Percentiles rank a stretch among this genome's conserved stretches.
Conservation (phyloP, 2,329 filamentous ascomycete genomes). For the Curvularia hawaiiensis region DNA sequence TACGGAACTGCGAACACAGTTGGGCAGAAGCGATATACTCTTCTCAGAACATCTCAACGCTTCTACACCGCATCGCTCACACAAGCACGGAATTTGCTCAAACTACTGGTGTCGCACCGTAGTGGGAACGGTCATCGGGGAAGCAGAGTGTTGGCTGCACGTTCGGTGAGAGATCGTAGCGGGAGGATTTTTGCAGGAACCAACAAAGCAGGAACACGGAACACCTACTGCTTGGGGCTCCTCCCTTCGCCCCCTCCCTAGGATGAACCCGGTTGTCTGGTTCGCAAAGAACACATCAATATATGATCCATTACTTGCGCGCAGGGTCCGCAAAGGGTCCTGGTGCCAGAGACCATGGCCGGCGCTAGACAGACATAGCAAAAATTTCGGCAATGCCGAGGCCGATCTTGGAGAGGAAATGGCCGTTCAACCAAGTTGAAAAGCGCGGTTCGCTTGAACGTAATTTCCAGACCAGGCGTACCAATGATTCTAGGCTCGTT, state of each 20-base stretch:
- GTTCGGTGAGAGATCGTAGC: slow-evolving; percentile 10
- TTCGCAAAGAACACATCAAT: slow-evolving; percentile 7
- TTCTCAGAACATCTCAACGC: too few species aligned
- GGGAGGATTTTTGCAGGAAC: slow-evolving; percentile 18
- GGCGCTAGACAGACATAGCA: slow-evolving; percentile 10
- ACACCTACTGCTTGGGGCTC: slow-evolving; percentile 14
- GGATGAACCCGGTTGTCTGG: slow-evolving; percentile 10
- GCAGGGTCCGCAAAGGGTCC: slow-evolving; percentile 7
- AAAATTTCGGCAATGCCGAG: slow-evolving; percentile 12
- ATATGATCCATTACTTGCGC: neutral
- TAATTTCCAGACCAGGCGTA: slow-evolving; percentile 11
- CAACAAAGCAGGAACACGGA: slow-evolving; percentile 9
- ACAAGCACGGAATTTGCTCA: neutral
- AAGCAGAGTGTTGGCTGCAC: slow-evolving; percentile 6
- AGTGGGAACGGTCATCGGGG: neutral
- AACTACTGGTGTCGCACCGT: neutral
- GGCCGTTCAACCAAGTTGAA: neutral
- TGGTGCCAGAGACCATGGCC: neutral
- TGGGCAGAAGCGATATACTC: neutral
- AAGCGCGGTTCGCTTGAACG: slow-evolving; percentile 4
- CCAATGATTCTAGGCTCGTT: slow-evolving; percentile 5
- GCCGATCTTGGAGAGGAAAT: neutral
- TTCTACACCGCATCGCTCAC: neutral
- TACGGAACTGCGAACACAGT: neutral
- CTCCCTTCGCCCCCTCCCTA: slow-evolving; percentile 2